phyloP scores from a whole-genome alignment of 2,329 filamentous ascomycete species.

The Penicillium sp. region DNA sequence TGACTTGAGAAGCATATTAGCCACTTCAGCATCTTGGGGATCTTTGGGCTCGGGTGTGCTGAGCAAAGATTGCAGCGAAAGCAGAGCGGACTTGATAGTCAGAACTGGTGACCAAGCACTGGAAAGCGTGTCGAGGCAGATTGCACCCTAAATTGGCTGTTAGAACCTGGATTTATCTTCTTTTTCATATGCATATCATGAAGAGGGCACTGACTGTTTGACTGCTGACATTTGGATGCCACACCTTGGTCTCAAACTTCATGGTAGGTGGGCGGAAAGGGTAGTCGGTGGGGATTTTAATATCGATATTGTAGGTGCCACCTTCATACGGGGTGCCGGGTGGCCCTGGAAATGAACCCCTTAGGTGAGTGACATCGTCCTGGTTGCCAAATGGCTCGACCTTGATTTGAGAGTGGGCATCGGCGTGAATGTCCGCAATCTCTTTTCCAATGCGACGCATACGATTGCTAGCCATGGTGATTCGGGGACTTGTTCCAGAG shows the following conservation, averaged over 20 bases:
- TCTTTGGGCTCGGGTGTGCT: conserved; percentile 93
- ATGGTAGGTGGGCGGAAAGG: conserved; percentile 91
- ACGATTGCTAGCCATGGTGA: conserved; percentile 57
- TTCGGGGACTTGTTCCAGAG: conserved; percentile 1
- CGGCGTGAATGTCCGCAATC: conserved; percentile 53
- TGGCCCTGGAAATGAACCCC: conserved; percentile 79
- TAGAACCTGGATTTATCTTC: background rate
- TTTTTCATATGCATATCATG: background rate
- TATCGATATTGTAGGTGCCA: conserved; percentile 77
- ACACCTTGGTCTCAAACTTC: conserved; percentile 89
- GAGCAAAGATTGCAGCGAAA: conserved; percentile 90
- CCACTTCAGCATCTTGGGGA: conserved; percentile 94
- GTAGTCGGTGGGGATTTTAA: conserved; percentile 83
- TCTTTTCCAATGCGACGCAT: conserved; percentile 56
- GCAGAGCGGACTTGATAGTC: conserved; percentile 91
- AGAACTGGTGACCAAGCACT: conserved; percentile 92
- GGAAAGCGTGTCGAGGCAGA: conserved; percentile 90
- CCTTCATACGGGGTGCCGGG: conserved; percentile 93
- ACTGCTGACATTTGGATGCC: conserved; percentile 96
- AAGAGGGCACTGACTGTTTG: conserved; percentile 67
- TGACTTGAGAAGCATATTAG: conserved; percentile 78
- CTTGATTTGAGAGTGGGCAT: conserved; percentile 73
- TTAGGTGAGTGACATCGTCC: conserved; percentile 75
- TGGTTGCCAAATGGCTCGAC: conserved; percentile 63
- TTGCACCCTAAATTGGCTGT: conserved; percentile 72